Conservation (phyloP, 2,329 filamentous ascomycete species). For the Ophiostoma ips region DNA sequence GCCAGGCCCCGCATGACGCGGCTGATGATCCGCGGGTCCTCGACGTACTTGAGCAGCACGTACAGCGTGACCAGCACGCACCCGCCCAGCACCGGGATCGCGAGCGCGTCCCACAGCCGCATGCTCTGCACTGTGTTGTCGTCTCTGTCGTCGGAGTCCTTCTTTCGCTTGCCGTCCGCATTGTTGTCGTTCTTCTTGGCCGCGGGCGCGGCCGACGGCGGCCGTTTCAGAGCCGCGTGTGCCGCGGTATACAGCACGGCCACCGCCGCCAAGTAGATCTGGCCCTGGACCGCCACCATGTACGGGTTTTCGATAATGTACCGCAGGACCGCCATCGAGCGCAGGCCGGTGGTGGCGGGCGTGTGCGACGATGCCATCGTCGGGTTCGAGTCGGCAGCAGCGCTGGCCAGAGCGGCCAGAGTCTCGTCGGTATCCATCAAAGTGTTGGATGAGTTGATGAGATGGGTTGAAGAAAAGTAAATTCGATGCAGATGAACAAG, state of each 20-base stretch:
- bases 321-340: background rate
- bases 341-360: background rate
- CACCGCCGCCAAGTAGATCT: slow-evolving; percentile 50
- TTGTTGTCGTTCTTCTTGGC: slow-evolving; percentile 16
- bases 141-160: background rate
- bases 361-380: no score
- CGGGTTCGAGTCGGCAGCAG: background rate
- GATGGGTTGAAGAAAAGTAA: no score
- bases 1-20: slow-evolving; percentile 62
- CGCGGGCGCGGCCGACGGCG: slow-evolving; percentile 59
- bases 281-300: slow-evolving; percentile 25
- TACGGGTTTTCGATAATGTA: slow-evolving; percentile 23
- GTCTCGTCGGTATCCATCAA: background rate
- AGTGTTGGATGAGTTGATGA: no score
- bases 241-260: slow-evolving; percentile 75
- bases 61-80: slow-evolving; percentile 57
- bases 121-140: slow-evolving; percentile 35
- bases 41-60: slow-evolving; percentile 75
- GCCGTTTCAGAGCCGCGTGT: slow-evolving; percentile 72
- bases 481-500: no score
- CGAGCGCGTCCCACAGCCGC: slow-evolving; percentile 63
- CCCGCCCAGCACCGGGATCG: slow-evolving; percentile 71
- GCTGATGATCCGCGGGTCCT: slow-evolving; percentile 70
- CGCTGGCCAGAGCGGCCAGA: background rate
- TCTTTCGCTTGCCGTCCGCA: slow-evolving; percentile 1